phyloP scores from a whole-genome alignment of 2,329 filamentous ascomycete species.

The Podosphaera xanthii region DNA sequence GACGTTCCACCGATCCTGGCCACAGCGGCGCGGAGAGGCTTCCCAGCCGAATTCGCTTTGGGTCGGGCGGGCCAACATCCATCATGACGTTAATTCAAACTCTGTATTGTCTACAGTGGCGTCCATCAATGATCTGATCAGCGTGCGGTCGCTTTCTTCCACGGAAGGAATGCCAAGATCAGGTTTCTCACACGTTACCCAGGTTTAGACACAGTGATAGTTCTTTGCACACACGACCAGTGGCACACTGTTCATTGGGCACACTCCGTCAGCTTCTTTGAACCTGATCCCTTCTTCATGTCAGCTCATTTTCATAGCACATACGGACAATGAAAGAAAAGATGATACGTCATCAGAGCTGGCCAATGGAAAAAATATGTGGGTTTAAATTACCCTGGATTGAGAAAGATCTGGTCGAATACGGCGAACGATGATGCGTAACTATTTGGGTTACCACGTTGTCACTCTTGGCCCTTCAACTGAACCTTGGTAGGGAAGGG shows the following conservation, averaged over 20 bases:
- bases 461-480: neutral
- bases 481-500: neutral
- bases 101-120: conserved; percentile 15
- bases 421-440: neutral
- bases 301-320: neutral
- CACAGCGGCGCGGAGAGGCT: conserved; percentile 19
- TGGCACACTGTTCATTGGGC: neutral
- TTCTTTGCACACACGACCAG: neutral
- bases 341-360: neutral
- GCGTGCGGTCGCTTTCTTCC: neutral
- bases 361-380: neutral
- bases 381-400: neutral
- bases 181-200: neutral
- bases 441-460: neutral
- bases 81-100: conserved; percentile 24
- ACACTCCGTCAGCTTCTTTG: neutral
- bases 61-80: conserved; percentile 34
- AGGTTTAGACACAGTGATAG: neutral
- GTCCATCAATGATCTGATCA: conserved; percentile 17
- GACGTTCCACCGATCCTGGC: conserved; percentile 24
- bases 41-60: conserved; percentile 34
- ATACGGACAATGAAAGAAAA: neutral
- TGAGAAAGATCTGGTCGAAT: neutral
- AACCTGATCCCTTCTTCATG: neutral
- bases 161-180: neutral